Conservation (phyloP, 1,284 basidiomycete genomes). For the Rhodotorula sp. region DNA sequence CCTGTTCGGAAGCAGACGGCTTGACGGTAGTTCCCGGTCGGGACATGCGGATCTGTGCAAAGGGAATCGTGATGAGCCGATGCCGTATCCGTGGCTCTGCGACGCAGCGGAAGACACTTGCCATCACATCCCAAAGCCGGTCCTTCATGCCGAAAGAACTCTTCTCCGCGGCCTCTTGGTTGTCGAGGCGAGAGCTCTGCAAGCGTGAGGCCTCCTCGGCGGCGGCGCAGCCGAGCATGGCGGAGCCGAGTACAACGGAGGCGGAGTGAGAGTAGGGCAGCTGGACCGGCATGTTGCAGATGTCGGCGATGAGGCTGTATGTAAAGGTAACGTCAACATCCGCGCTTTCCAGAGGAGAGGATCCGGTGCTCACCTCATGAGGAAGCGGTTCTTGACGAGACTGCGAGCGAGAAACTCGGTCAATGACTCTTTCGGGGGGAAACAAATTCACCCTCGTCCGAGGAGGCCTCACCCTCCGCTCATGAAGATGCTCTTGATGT, state of each 20-base stretch:
- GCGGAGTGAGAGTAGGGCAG: slow-evolving; percentile 72
- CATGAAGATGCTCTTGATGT: slow-evolving; percentile 85
- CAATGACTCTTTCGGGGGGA: too few relatives aligned
- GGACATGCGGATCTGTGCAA: slow-evolving; percentile 79
- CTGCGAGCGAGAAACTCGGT: background rate
- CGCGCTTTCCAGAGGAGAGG: too few relatives aligned
- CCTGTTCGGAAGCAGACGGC: slow-evolving; percentile 62
- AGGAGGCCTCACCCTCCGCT: slow-evolving; percentile 54
- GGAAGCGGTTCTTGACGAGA: slow-evolving; percentile 75
- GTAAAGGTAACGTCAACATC: background rate
- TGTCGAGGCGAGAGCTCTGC: slow-evolving; percentile 44
- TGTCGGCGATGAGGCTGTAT: slow-evolving; percentile 70
- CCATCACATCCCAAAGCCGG: slow-evolving; percentile 90
- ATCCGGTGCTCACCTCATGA: slow-evolving; percentile 62
- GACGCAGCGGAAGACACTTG: slow-evolving; percentile 47
- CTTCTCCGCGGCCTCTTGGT: slow-evolving; percentile 55
- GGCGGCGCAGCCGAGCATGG: slow-evolving; percentile 90
- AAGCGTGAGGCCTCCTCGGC: slow-evolving; percentile 55
- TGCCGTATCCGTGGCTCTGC: too few relatives aligned
- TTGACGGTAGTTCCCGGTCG: slow-evolving; percentile 71
- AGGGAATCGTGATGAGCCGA: background rate
- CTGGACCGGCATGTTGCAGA: slow-evolving; percentile 78
- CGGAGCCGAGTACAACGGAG: slow-evolving; percentile 87
- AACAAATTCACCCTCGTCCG: slow-evolving; percentile 51
- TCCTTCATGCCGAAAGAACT: slow-evolving; percentile 61